phyloP scores from a whole-genome alignment of 202 grass and related monocot genomes.

The Hordeum pubiflorum region DNA sequence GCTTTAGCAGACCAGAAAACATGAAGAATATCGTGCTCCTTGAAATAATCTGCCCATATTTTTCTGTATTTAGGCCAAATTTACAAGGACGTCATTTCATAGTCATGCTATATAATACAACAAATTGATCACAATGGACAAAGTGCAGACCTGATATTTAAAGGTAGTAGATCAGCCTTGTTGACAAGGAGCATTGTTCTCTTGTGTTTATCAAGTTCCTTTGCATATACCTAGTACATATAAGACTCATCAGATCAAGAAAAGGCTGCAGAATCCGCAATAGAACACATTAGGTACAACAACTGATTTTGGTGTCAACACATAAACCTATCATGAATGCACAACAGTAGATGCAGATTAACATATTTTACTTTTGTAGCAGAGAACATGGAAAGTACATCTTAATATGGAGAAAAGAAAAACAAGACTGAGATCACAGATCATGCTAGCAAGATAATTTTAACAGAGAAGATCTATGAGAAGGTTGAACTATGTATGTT shows the following conservation, averaged over 20 bases:
- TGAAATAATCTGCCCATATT: slow-evolving; percentile 79
- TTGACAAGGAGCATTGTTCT: slow-evolving; percentile 87
- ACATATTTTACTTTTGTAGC: not conserved
- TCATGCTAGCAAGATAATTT: not conserved
- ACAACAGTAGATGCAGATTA: not conserved
- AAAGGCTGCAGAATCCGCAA: not conserved
- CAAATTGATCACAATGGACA: not conserved
- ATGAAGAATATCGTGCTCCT: slow-evolving; percentile 58
- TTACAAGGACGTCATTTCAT: not conserved
- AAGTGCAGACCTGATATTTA: slow-evolving; percentile 54
- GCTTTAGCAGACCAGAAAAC: slow-evolving; percentile 97
- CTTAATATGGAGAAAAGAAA: not conserved
- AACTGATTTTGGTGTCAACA: not conserved
- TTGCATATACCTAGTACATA: slow-evolving; percentile 59
- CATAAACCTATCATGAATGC: not conserved
- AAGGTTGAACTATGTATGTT: not conserved
- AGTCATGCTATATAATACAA: not conserved
- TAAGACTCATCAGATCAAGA: not conserved
- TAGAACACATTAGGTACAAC: not conserved
- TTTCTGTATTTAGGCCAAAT: slow-evolving; percentile 43
- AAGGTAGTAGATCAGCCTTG: slow-evolving; percentile 80
- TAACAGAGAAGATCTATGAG: not conserved
- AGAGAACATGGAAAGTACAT: not conserved
- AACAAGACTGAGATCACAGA: not conserved
- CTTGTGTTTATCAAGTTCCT: slow-evolving; percentile 82